Conservation (phyloP, 2,329 filamentous ascomycete species). For the Xylaria sp. region DNA sequence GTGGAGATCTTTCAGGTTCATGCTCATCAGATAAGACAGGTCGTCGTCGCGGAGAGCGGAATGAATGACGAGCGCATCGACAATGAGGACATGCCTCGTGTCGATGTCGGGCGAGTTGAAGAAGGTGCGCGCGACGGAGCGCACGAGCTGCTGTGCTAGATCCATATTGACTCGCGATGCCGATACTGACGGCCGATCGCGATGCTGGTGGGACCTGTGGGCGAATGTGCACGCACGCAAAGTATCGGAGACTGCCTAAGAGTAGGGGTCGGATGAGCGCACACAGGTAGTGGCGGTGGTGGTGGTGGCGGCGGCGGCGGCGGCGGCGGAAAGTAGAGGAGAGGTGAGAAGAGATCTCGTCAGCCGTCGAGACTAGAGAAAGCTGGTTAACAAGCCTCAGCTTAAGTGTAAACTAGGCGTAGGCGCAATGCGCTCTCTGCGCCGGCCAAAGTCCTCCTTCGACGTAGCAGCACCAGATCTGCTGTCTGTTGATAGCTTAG, state of each 20-base stretch:
- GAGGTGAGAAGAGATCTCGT: neutral
- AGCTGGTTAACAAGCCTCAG: neutral
- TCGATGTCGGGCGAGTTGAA: constrained; percentile 72
- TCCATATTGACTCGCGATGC: constrained; percentile 30
- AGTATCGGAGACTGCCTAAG: neutral
- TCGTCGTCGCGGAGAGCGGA: constrained; percentile 87
- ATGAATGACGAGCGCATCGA: constrained; percentile 81
- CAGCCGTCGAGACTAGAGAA: neutral
- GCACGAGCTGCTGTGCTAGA: constrained; percentile 78
- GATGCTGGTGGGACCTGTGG: neutral
- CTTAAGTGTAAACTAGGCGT: neutral
- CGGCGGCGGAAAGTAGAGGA: neutral
- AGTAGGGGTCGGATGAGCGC: neutral
- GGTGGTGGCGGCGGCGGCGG: no score
- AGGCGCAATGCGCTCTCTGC: constrained; percentile 1
- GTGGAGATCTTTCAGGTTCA: constrained; percentile 91
- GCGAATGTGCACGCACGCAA: neutral
- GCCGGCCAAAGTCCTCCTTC: neutral
- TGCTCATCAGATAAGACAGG: constrained; percentile 84
- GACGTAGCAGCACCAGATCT: constrained; percentile 9
- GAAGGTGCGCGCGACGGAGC: constrained; percentile 83
- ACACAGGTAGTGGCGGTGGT: neutral
- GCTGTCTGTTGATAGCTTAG: constrained; percentile 11
- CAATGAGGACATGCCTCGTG: constrained; percentile 77
- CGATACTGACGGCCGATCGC: neutral